These are phyloP conservation scores for Meyerozyma elateridarum DNA, from an alignment of 1,139 yeast genomes.

Conservation along the genomic window DNA sequence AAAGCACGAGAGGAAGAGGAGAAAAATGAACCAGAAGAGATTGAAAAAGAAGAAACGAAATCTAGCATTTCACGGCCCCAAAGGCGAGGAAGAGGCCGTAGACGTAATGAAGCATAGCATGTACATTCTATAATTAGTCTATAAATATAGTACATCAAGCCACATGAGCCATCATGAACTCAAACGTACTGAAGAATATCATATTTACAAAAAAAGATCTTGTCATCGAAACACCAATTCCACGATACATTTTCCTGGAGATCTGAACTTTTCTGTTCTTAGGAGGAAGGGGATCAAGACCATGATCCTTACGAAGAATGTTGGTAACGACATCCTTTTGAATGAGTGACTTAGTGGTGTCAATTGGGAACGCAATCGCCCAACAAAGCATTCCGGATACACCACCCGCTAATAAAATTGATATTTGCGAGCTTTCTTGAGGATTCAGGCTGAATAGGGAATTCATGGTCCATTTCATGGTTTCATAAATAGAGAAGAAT, in stretches of 20 bases:
- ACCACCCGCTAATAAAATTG: constrained; percentile 65
- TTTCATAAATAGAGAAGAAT: constrained; percentile 73
- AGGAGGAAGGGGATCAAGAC: constrained; percentile 32
- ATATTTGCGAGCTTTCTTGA: constrained; percentile 25
- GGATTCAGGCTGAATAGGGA: constrained; percentile 28
- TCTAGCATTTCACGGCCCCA: too few relatives aligned
- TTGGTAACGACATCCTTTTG: constrained; percentile 72
- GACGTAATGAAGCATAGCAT: constrained; percentile 1
- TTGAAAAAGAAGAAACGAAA: too few relatives aligned
- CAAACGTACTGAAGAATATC: constrained; percentile 72
- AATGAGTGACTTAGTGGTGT: constrained; percentile 68
- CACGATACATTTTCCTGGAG: constrained; percentile 58
- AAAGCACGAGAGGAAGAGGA: constrained; percentile 6
- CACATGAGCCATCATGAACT: constrained; percentile 54
- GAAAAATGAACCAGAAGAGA: constrained; percentile 6
- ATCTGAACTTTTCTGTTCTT: constrained; percentile 31
- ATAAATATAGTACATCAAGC: constrained; percentile 15
- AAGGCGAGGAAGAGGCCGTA: constrained; percentile 8
- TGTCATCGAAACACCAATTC: constrained; percentile 67
- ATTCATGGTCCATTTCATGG: constrained; percentile 50
- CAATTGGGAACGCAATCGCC: constrained; percentile 73
- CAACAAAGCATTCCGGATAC: constrained; percentile 71
- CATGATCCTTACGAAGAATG: constrained; percentile 49
- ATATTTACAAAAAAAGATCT: constrained; percentile 70
- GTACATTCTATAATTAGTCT: constrained; percentile 3